phyloP scores from a whole-genome alignment of 352 stramenopile species.

The Phytophthora foliorum region DNA sequence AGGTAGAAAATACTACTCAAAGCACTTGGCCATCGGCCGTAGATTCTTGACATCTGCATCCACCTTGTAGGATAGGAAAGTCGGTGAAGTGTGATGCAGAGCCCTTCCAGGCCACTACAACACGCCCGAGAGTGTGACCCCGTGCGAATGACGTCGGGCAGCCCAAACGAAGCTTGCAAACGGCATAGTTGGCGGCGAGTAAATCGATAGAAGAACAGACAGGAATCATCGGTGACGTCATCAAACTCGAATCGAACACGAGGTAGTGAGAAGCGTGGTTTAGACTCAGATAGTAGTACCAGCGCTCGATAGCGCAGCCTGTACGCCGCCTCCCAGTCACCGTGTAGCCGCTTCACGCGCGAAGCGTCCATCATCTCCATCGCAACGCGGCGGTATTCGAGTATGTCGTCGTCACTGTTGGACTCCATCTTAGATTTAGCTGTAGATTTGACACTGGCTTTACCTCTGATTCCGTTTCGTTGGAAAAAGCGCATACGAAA shows the following conservation, averaged over 20 bases:
- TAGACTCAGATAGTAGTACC: conserved; percentile 8
- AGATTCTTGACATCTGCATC: conserved; percentile 17
- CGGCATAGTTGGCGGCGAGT: conserved; percentile 10
- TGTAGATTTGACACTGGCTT: background rate
- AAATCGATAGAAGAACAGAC: conserved; percentile 14
- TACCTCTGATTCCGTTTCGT: conserved; percentile 14
- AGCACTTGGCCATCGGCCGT: conserved; percentile 12
- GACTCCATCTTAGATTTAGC: background rate
- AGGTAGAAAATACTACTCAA: conserved; percentile 18
- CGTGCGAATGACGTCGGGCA: conserved; percentile 16
- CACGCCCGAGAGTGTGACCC: conserved; percentile 2
- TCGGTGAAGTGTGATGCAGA: conserved; percentile 10
- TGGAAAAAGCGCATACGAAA: conserved; percentile 8
- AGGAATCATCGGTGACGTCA: conserved; percentile 1
- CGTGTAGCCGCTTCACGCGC: background rate
- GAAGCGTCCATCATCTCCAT: background rate
- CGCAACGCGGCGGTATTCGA: background rate
- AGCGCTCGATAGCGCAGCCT: conserved; percentile 2
- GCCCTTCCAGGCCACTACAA: conserved; percentile 12
- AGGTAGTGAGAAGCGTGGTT: background rate
- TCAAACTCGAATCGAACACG: conserved; percentile 16
- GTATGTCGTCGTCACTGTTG: conserved; percentile 10
- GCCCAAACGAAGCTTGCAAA: conserved; percentile 9
- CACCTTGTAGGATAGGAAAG: conserved; percentile 7
- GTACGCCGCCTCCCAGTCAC: conserved; percentile 1